These are phyloP conservation scores for Trametes cingulata DNA, from an alignment of 768 basidiomycete genomes.

Conservation along the genomic window DNA sequence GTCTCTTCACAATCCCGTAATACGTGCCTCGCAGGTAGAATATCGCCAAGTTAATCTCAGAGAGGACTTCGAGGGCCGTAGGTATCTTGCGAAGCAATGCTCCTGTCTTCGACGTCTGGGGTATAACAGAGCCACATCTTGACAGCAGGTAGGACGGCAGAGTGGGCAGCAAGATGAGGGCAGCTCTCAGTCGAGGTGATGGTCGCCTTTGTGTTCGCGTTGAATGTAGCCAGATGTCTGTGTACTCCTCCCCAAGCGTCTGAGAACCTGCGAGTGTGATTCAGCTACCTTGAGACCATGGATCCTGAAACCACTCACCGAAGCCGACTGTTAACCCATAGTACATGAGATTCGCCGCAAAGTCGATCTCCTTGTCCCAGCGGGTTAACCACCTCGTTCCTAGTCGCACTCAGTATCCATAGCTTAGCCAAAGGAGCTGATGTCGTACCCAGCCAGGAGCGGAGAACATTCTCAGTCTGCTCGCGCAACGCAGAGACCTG, in stretches of 20 bases:
- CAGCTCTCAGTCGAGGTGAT: constrained; percentile 45
- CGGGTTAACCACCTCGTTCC: constrained; percentile 78
- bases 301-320: constrained; percentile 44
- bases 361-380: constrained; percentile 81
- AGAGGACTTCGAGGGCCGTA: constrained; percentile 50
- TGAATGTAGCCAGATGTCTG: constrained; percentile 77
- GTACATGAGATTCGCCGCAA: constrained; percentile 67
- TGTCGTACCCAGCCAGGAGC: constrained; percentile 70
- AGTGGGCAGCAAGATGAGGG: constrained; percentile 64
- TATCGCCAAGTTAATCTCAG: constrained; percentile 75
- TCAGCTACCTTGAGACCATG: neutral
- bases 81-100: constrained; percentile 43
- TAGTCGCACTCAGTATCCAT: constrained; percentile 33
- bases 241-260: constrained; percentile 91
- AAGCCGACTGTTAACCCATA: constrained; percentile 73
- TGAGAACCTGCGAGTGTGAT: constrained; percentile 60
- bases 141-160: constrained; percentile 65
- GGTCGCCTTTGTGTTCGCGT: constrained; percentile 44
- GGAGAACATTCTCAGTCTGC: constrained; percentile 70
- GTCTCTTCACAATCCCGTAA: constrained; percentile 67
- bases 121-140: constrained; percentile 42
- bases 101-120: constrained; percentile 38
- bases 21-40: constrained; percentile 85
- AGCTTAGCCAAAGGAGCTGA: neutral
- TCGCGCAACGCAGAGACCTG: constrained; percentile 75